Evolutionary conservation across 2,329 filamentous ascomycete species (phyloP).

Genomic region (Beauveria scarabaeidicola): DNA sequence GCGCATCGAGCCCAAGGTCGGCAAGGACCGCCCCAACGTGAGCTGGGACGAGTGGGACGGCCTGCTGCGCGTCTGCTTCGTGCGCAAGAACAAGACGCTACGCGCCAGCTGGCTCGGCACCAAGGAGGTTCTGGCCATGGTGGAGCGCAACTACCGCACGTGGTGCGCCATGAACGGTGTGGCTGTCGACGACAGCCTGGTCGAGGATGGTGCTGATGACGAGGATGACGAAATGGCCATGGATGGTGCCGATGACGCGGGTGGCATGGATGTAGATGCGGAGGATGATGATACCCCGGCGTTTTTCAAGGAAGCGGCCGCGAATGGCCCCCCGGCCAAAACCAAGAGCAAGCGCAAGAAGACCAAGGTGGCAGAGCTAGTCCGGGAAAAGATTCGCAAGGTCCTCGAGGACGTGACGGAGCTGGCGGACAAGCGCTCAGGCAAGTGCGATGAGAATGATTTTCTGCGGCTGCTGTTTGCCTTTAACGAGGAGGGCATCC

Average conservation of each 20-base stretch:
- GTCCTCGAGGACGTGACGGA: constrained; percentile 75
- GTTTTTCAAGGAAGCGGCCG: constrained; percentile 63
- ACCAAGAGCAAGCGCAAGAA: constrained; percentile 65
- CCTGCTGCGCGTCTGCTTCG: constrained; percentile 62
- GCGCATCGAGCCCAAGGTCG: constrained; percentile 77
- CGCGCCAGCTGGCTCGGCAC: constrained; percentile 74
- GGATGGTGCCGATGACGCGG: constrained; percentile 38
- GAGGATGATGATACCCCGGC: constrained; percentile 65
- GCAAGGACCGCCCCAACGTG: constrained; percentile 68
- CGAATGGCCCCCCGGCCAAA: constrained; percentile 36
- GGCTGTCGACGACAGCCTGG: constrained; percentile 58
- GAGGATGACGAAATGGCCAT: constrained; percentile 33
- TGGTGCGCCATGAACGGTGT: constrained; percentile 86
- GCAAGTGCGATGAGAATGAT: constrained; percentile 87
- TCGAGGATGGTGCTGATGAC: constrained; percentile 35
- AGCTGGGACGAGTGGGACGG: constrained; percentile 95
- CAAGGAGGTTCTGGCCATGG: constrained; percentile 69
- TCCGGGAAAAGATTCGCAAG: constrained; percentile 79
- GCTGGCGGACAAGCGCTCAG: constrained; percentile 70
- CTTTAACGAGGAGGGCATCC: constrained; percentile 88
- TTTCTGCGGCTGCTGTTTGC: constrained; percentile 73
- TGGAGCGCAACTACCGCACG: constrained; percentile 80
- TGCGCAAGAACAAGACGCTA: constrained; percentile 83
- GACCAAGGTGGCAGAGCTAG: constrained; percentile 70
- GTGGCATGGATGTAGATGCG: constrained; percentile 45